phyloP scores from a whole-genome alignment of 169 alveolate species.

The Pseudocohnilembus persalinus region DNA sequence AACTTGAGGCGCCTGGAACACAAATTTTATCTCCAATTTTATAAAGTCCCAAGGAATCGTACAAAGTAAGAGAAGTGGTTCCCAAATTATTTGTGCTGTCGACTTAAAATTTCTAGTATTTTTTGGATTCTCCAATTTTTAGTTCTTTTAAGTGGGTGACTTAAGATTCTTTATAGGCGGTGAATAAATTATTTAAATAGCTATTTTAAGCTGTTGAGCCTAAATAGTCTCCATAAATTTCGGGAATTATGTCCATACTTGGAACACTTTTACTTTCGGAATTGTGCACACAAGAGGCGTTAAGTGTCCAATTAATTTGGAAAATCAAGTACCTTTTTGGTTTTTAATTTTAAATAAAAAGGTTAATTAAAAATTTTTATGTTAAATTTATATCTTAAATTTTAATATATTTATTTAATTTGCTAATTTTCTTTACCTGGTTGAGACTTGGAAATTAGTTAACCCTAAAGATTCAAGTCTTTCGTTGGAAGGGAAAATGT shows the following conservation, averaged over 20 bases:
- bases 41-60: background rate
- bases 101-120: background rate
- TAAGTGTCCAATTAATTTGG: background rate
- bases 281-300: background rate
- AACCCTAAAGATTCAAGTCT: background rate
- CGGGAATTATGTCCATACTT: background rate
- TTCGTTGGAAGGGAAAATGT: background rate
- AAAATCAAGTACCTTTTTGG: background rate
- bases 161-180: background rate
- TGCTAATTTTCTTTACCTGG: too few species aligned
- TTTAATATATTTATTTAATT: too few species aligned
- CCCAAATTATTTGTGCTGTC: background rate
- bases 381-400: too few species aligned
- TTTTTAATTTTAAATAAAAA: too few species aligned
- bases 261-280: background rate
- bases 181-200: background rate
- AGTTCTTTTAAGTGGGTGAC: background rate
- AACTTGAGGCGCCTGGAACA: background rate
- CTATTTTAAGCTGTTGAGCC: background rate
- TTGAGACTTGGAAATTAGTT: background rate
- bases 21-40: background rate
- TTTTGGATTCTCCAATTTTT: background rate
- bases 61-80: background rate
- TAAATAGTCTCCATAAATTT: background rate
- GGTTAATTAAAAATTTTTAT: too few species aligned